Base-by-base conservation (phyloP, 2,329 filamentous ascomycete genomes). In the Verticillium tricorpus region DNA sequence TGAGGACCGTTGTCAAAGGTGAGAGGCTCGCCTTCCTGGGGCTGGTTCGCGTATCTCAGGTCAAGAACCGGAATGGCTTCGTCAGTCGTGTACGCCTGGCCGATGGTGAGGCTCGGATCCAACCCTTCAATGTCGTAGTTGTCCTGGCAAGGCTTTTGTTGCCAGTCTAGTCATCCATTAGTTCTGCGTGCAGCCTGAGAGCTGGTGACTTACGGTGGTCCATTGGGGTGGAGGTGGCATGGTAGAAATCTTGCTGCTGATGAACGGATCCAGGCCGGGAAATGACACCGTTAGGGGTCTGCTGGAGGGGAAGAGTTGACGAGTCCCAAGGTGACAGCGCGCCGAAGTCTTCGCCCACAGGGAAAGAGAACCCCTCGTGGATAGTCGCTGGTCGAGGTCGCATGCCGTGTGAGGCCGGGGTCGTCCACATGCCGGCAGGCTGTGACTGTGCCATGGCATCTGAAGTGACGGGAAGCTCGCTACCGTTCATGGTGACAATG, bases 1-100 rank as follows among this genome's bases (percentile, higher is more conserved):
- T 84, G 82, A 56, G 82, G 73, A n/a, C 76, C 77, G 60, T 80
- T 76, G 50, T 86, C 84, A 63, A 83, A 79, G 62, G 77, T 77
- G 63, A 83, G 69, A 19, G 75, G 66, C 39, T 86, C 83, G 60
- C 77, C 74, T n/a, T 87, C 85, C 25, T 72, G 69, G 39, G 72
- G 80, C 67, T 67, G 77, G 67, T 63, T 79, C 72, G 64, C 77
- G 67, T 83, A 87, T 69, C 84, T 78, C 62, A 88, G 74, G 69
- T 89, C 86, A 39, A 88, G 77, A 61, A 89, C 83, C 14, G 85
- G 84, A 65, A 88, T 83, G 60, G 82, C 81, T 65, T 89, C 86
- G 66, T 89, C 86, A 5, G 84, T 80, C 6, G 85, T 85, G 71
- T 83, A 87, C 7, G 85, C 84, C 69, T 88, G 85, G 58, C 85